Base-by-base conservation (phyloP, 495 filamentous ascomycete species). In the Penicillium samsonianum region DNA sequence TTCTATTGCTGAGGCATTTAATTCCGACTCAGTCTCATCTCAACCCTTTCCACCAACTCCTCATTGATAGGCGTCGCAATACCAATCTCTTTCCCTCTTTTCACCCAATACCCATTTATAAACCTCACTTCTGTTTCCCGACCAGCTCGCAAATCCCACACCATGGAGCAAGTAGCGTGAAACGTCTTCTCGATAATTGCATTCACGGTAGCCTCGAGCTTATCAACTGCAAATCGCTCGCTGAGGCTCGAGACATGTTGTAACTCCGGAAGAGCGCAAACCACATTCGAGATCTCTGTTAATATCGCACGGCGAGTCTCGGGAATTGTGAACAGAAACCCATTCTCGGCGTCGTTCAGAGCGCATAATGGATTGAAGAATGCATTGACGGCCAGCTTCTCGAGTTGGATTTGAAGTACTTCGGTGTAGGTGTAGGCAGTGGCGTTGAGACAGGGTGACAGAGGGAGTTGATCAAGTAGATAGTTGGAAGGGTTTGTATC, bases 291-390 rank as follows among this genome's bases (percentile, higher is more conserved):
- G 22, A 82, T 80, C 64, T 87, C 84, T 30, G 75, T 67, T 20
- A 82, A 65, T 22, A 91, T 64, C 8, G 86, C 72, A 30, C 73
- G 67, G 28, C 80, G 65, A 0, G 67, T 67, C 0, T 84, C 74
- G 44, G 78, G 63, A 50, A 76, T 68, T 40, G 77, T 79, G 49
- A 71, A 74, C 6, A 91, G 75, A 0, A 93, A 63, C 19, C 73
- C 71, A 60, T 93, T 92, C 37, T 77, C 77, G 58, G 83, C 83
- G 52, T 84, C 72, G 42, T 88, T 75, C 1, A 91, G 66, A 3
- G 80, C 84, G 2, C 89, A 90, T 4, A 92, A 65, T 0, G 90
- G 89, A 65, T 91, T 90, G 49, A 92, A 81, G 53, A 90, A 73
- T 35, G 81, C 72, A 67, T 92, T 91, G 44, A 90, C 74, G 17